These are phyloP conservation scores for Bipolaris gigantea DNA, from an alignment of 2,329 filamentous ascomycete species.

Conservation along the genomic window DNA sequence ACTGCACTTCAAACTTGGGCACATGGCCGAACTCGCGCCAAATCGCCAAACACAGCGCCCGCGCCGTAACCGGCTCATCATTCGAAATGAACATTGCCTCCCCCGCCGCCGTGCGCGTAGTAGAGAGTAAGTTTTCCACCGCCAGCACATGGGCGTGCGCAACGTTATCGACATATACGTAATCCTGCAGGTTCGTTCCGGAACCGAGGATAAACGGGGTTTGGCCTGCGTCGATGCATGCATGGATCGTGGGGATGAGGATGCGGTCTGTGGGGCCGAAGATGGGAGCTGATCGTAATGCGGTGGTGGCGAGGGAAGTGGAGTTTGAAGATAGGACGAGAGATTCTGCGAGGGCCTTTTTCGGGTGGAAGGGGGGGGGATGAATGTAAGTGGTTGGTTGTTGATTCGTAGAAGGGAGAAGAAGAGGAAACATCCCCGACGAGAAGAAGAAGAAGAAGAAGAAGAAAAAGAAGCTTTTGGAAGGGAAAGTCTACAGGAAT, in stretches of 20 bases:
- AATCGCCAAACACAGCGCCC: slow-evolving; percentile 80
- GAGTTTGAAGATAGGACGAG: slow-evolving; percentile 76
- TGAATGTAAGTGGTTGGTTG: no score
- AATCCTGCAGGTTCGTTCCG: slow-evolving; percentile 71
- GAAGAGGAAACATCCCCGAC: no score
- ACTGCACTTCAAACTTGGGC: slow-evolving; percentile 52
- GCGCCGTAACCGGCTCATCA: slow-evolving; percentile 84
- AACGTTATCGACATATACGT: slow-evolving; percentile 69
- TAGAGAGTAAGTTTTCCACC: slow-evolving; percentile 65
- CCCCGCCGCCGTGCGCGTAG: slow-evolving; percentile 64
- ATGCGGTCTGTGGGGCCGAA: slow-evolving; percentile 88
- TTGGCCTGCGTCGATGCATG: slow-evolving; percentile 68
- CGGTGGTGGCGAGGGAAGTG: slow-evolving; percentile 69
- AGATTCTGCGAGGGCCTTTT: slow-evolving; percentile 74
- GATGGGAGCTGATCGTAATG: slow-evolving; percentile 85
- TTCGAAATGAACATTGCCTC: slow-evolving; percentile 92
- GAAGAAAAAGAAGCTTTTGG: background rate
- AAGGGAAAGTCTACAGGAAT: background rate
- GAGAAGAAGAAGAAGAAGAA: background rate
- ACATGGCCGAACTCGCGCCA: slow-evolving; percentile 66
- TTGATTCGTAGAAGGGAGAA: background rate
- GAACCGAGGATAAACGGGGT: slow-evolving; percentile 79
- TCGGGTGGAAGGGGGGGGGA: background rate
- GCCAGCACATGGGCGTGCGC: slow-evolving; percentile 71
- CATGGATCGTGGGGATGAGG: slow-evolving; percentile 71